These are phyloP conservation scores for Sporothrix pallida DNA, from an alignment of 2,329 filamentous ascomycete genomes.

Conservation along the genomic window DNA sequence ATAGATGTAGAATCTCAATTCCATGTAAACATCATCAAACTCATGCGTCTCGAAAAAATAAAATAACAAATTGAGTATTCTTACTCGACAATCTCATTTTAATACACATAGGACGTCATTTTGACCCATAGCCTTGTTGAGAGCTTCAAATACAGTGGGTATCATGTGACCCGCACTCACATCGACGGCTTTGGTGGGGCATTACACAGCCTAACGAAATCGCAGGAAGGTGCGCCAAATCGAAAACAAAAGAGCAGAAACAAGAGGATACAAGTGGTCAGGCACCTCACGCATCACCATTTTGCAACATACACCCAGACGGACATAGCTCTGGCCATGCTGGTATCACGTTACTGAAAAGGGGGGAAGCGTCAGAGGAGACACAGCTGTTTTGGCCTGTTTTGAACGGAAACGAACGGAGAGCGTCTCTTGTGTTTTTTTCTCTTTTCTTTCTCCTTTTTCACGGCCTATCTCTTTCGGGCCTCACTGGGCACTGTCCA, in stretches of 20 bases:
- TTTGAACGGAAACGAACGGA: background rate
- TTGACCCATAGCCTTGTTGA: conserved; percentile 9
- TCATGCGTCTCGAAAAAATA: too few relatives aligned
- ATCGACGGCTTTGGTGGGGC: conserved; percentile 26
- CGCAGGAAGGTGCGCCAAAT: conserved; percentile 10
- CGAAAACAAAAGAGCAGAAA: background rate
- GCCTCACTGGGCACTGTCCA: conserved; percentile 14
- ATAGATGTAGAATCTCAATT: too few relatives aligned
- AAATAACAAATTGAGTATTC: too few relatives aligned
- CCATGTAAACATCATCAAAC: too few relatives aligned
- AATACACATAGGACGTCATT: background rate
- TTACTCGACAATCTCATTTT: too few relatives aligned
- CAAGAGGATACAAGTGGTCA: conserved; percentile 1
- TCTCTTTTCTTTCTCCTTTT: background rate
- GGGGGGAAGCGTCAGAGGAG: conserved; percentile 25
- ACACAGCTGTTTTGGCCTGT: conserved; percentile 19
- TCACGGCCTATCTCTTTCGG: background rate
- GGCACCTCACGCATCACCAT: conserved; percentile 17
- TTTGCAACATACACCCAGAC: conserved; percentile 22
- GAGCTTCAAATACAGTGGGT: background rate
- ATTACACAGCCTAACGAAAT: conserved; percentile 29
- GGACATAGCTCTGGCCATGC: conserved; percentile 2
- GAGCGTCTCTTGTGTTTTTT: background rate
- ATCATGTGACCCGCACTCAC: conserved; percentile 29
- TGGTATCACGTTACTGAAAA: conserved; percentile 33